A percentile compares a stretch with the other conserved stretches of the same genome.
These are phyloP conservation scores for Gossypium trilobum DNA, from an alignment of 441 rosid genomes.

Conservation along the genomic window DNA sequence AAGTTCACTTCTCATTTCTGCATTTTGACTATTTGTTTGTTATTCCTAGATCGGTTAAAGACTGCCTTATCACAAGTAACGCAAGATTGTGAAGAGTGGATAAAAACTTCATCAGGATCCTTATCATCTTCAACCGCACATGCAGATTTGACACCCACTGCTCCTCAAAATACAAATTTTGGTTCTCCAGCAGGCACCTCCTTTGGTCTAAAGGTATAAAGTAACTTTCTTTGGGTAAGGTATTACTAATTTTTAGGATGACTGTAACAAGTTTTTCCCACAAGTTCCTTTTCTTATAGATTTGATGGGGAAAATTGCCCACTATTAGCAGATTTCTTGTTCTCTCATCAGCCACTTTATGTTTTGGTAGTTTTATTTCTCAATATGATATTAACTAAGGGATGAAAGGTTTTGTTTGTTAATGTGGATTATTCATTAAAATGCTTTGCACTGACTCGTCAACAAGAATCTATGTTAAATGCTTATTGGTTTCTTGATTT, in stretches of 20 bases:
- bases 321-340: background rate
- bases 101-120: slow-evolving; percentile 48
- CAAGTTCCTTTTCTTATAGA: background rate
- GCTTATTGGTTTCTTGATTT: slow-evolving; percentile 4
- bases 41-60: slow-evolving; percentile 71
- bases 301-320: background rate
- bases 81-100: slow-evolving; percentile 93
- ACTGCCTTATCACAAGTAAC: slow-evolving; percentile 61
- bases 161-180: slow-evolving; percentile 41
- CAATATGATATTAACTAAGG: background rate
- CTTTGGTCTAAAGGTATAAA: slow-evolving; percentile 81
- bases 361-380: background rate
- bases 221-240: slow-evolving; percentile 10
- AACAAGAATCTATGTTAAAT: background rate
- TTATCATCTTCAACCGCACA: slow-evolving; percentile 42
- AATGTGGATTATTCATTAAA: background rate
- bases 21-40: slow-evolving; percentile 9
- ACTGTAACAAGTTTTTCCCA: background rate
- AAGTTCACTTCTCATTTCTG: background rate
- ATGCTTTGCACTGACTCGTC: background rate
- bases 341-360: background rate
- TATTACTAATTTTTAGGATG: background rate
- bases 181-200: slow-evolving; percentile 41
- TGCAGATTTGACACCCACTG: slow-evolving; percentile 57
- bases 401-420: background rate